These are phyloP conservation scores for Ehretia macrophylla DNA, from an alignment of 257 asterid genomes.

Conservation along the genomic window DNA sequence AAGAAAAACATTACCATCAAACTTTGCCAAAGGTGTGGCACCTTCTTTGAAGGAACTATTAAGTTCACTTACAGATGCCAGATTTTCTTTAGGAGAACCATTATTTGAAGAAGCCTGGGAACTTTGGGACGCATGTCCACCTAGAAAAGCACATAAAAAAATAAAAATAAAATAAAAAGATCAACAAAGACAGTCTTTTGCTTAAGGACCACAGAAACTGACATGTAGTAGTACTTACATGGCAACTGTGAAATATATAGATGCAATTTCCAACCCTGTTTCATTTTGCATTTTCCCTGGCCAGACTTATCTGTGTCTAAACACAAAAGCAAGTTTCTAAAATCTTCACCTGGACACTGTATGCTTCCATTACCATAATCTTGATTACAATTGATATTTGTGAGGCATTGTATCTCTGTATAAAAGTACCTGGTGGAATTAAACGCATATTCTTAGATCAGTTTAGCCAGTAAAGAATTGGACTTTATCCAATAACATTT, in stretches of 20 bases:
- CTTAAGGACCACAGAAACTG: slow-evolving; percentile 7
- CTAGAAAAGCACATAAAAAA: slow-evolving; percentile 27
- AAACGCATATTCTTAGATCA: slow-evolving; percentile 13
- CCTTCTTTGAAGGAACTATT: too few species aligned
- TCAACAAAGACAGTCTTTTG: too few species aligned
- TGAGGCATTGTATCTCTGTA: slow-evolving; percentile 41
- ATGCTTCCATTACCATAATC: slow-evolving; percentile 20
- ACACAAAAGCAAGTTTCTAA: slow-evolving; percentile 28
- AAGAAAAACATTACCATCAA: too few species aligned
- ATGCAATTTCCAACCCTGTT: slow-evolving; percentile 64
- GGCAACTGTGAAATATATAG: slow-evolving; percentile 84
- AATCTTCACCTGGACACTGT: slow-evolving; percentile 25
- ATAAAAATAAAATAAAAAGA: slow-evolving; percentile 6
- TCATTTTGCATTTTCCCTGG: slow-evolving; percentile 40
- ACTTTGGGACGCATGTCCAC: slow-evolving; percentile 68
- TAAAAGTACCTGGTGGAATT: slow-evolving; percentile 61
- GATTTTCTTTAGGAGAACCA: slow-evolving; percentile 5
- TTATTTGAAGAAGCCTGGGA: slow-evolving; percentile 30
- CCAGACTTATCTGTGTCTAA: slow-evolving; percentile 34
- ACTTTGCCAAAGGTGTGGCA: too few species aligned
- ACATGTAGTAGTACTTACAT: slow-evolving; percentile 46
- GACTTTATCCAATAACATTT: too few species aligned
- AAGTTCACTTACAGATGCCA: too few species aligned
- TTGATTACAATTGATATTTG: slow-evolving; percentile 20
- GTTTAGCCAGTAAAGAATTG: background rate